phyloP scores from a whole-genome alignment of 805 yeast genomes.

The Candida gorgasii region DNA sequence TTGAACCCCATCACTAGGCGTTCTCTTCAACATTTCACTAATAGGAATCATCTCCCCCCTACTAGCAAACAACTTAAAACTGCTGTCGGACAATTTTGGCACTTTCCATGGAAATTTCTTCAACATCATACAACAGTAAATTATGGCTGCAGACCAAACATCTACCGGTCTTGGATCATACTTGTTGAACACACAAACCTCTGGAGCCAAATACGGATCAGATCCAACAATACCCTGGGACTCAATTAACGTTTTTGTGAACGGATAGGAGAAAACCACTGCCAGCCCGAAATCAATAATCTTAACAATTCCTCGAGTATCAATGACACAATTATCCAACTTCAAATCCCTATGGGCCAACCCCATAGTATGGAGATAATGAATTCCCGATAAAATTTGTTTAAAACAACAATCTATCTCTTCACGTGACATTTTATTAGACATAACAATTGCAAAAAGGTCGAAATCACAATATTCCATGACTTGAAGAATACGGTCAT shows the following conservation, averaged over 20 bases:
- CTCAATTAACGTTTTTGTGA: conserved; percentile 55
- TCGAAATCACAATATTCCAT: conserved; percentile 94
- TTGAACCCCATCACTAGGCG: conserved; percentile 22
- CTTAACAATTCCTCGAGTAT: conserved; percentile 70
- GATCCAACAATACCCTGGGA: conserved; percentile 82
- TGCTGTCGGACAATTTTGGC: conserved; percentile 68
- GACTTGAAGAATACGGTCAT: conserved; percentile 74
- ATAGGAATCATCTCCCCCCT: conserved; percentile 59
- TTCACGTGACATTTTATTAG: conserved; percentile 76
- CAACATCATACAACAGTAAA: conserved; percentile 83
- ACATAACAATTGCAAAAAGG: conserved; percentile 85
- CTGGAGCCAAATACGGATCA: conserved; percentile 87
- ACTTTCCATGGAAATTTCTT: conserved; percentile 88
- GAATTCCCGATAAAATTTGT: conserved; percentile 72
- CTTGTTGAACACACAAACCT: conserved; percentile 56
- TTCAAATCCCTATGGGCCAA: conserved; percentile 82
- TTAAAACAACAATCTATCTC: conserved; percentile 81
- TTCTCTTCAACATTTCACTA: conserved; percentile 48
- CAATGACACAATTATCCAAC: conserved; percentile 80
- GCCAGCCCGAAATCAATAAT: conserved; percentile 85
- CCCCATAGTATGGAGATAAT: conserved; percentile 74
- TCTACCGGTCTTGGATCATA: conserved; percentile 81
- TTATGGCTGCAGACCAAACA: conserved; percentile 82
- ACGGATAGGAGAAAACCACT: conserved; percentile 78
- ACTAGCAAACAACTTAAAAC: conserved; percentile 60